Percentiles rank a stretch among this genome's conserved stretches.
phyloP scores from a whole-genome alignment of 2,329 filamentous ascomycete species.

The Fusarium verticillioides region DNA sequence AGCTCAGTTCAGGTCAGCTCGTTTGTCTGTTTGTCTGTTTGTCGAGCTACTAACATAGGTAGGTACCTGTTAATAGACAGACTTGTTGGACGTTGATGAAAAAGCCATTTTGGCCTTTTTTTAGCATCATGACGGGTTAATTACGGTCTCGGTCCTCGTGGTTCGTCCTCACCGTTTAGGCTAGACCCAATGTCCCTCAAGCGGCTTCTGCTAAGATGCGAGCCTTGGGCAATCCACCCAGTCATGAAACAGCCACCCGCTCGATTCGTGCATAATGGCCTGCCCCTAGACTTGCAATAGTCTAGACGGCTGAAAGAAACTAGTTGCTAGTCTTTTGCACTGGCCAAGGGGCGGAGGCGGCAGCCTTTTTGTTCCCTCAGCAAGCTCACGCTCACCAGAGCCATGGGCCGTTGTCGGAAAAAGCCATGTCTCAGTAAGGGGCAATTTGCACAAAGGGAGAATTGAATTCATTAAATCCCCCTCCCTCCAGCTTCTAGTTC shows the following conservation, averaged over 20 bases:
- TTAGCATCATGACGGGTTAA: constrained; percentile 40
- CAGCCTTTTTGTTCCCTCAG: not conserved
- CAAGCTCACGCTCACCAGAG: not conserved
- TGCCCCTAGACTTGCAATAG: constrained; percentile 5
- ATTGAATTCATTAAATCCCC: not conserved
- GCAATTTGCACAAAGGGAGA: constrained; percentile 5
- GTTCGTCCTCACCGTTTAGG: constrained; percentile 33
- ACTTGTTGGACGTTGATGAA: constrained; percentile 6
- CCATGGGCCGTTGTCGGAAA: not conserved
- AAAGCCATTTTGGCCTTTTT: constrained; percentile 20
- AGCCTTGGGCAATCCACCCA: constrained; percentile 1
- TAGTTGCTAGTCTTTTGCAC: not conserved
- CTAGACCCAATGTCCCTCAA: constrained; percentile 20
- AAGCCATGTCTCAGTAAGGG: constrained; percentile 28
- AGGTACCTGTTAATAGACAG: not conserved
- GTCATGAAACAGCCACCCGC: constrained; percentile 37
- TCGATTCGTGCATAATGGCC: not conserved
- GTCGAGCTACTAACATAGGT: too few relatives aligned
- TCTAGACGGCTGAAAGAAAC: constrained; percentile 5
- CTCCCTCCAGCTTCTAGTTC: constrained; percentile 26
- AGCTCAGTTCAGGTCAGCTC: constrained; percentile 14
- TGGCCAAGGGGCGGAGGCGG: constrained; percentile 12
- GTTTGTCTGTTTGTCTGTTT: not conserved
- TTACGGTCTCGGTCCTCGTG: constrained; percentile 30
- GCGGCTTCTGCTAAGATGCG: constrained; percentile 4